These are phyloP conservation scores for Mycothermus thermophilus DNA, from an alignment of 495 filamentous ascomycete genomes.

Conservation along the genomic window DNA sequence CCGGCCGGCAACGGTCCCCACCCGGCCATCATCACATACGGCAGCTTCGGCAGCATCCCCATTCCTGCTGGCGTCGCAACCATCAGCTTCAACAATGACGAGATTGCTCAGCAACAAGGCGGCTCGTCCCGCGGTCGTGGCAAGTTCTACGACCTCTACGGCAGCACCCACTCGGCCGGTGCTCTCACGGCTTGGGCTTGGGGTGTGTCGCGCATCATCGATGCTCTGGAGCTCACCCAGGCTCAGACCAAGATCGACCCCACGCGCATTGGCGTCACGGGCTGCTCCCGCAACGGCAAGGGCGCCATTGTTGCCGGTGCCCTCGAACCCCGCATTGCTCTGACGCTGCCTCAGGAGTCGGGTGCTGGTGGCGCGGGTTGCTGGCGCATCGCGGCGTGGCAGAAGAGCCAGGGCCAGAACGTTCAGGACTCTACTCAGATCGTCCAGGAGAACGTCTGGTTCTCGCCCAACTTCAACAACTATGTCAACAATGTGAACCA, in stretches of 20 bases:
- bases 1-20: slow-evolving; percentile 23
- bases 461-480: slow-evolving; percentile 29
- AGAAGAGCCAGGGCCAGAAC: slow-evolving; percentile 31
- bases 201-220: slow-evolving; percentile 39
- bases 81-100: slow-evolving; percentile 37
- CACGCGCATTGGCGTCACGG: slow-evolving; percentile 34
- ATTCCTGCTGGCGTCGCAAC: slow-evolving; percentile 32
- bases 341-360: slow-evolving; percentile 40
- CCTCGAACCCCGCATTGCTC: slow-evolving; percentile 34
- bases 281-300: slow-evolving; percentile 42
- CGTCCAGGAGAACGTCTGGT: slow-evolving; percentile 39
- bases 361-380: slow-evolving; percentile 37
- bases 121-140: slow-evolving; percentile 28
- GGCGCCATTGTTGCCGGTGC: slow-evolving; percentile 40
- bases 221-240: slow-evolving; percentile 32
- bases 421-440: slow-evolving; percentile 39
- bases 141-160: slow-evolving; percentile 37
- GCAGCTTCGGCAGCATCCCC: slow-evolving; percentile 28
- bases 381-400: slow-evolving; percentile 35
- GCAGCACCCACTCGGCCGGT: slow-evolving; percentile 31
- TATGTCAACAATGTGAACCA: slow-evolving; percentile 25
- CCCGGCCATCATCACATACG: slow-evolving; percentile 37
- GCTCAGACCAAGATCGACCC: slow-evolving; percentile 32
- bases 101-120: slow-evolving; percentile 29
- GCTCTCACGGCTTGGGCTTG: slow-evolving; percentile 40